Conservation (phyloP, 2,329 filamentous ascomycete genomes). For the Fusarium vanettenii region DNA sequence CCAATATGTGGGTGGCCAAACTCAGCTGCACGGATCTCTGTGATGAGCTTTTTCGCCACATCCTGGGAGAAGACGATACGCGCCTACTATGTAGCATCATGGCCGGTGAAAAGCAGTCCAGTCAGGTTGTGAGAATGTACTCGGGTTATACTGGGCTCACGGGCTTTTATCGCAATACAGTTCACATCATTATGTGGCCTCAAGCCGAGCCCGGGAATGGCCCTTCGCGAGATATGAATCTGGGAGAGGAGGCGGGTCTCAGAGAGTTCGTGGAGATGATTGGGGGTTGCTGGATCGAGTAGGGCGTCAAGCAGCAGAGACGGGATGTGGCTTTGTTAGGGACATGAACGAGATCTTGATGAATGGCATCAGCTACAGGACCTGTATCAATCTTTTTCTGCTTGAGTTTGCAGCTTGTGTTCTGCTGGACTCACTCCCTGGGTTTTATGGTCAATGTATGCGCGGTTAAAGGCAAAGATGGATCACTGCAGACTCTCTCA, state of each 20-base stretch:
- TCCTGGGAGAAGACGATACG: background rate
- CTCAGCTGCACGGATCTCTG: background rate
- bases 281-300: background rate
- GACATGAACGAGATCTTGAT: background rate
- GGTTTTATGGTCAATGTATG: background rate
- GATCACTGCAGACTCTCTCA: background rate
- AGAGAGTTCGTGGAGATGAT: background rate
- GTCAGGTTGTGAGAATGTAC: background rate
- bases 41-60: background rate
- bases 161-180: background rate
- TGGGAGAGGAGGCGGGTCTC: background rate
- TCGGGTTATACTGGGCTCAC: background rate
- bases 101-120: background rate
- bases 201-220: accelerated
- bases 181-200: background rate
- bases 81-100: background rate
- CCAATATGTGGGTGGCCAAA: background rate
- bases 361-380: background rate
- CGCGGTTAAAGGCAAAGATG: background rate
- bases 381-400: background rate
- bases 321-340: background rate
- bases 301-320: background rate
- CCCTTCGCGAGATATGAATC: background rate
- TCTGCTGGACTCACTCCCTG: background rate
- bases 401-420: background rate